Base-by-base conservation (phyloP, 2,329 filamentous ascomycete species). In the Colletotrichum incanum region DNA sequence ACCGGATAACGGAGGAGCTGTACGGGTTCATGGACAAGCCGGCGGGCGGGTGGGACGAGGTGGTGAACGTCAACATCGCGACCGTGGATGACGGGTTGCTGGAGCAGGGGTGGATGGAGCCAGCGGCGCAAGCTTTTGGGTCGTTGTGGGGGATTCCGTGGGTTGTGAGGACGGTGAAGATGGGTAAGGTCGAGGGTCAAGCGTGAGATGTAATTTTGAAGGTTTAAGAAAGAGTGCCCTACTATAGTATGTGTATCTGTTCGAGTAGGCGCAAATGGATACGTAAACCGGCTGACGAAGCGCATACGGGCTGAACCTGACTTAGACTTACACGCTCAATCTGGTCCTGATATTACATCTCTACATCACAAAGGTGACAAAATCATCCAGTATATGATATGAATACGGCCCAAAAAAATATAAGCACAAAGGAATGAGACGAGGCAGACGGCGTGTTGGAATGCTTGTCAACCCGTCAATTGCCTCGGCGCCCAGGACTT, bases 21-120 rank as follows among this genome's bases (percentile, higher is more conserved):
- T 79, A 59, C 59, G 76, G 77, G 9, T 72, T 77, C 28, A 72
- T 55, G 18, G 76, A 65, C 0, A 71, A 74, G n/a, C 5, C 77
- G 0, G 76, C 77, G 1, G 66, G 74, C 0, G 73, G 58, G 1
- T 75, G 67, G 47, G 45, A 64, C 1, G 74, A 78, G 18, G 26
- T 73, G 1, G 75, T 79, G 14, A 75, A 78, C 16, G 23, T 78
- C 3, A 62, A 59, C 3, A 41, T 75, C 0, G 77, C 76, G 3
- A 64, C 74, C 1, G 16, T 77, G 5, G 77, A 79, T n/a, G 71
- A 76, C 9, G 64, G 74, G 31, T 77, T 74, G 20, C 63, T 77
- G 0, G 73, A 76, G 6, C 68, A 71, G 43, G 69, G 72, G 8
- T 79, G 76, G 76, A 69, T 79, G 39, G 39, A 34, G 0, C 76